Evolutionary conservation across 2,329 filamentous ascomycete genomes (phyloP).

Genomic region (Diaporthe eres): DNA sequence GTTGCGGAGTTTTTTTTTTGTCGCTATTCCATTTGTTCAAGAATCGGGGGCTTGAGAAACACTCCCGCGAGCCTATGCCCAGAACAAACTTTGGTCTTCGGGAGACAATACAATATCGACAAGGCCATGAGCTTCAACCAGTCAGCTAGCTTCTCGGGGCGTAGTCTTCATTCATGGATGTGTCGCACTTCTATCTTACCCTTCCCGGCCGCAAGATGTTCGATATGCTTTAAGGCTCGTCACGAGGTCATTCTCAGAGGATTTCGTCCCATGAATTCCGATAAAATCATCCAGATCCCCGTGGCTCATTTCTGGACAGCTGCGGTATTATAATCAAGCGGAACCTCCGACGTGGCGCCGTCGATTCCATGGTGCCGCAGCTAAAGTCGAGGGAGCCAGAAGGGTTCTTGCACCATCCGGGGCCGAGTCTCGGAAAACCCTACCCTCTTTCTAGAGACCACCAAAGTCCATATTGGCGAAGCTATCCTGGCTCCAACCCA

Average conservation of each 20-base stretch:
- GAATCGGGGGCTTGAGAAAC: not conserved
- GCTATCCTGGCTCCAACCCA: slow-evolving; percentile 56
- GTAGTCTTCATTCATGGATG: not conserved
- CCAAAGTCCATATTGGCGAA: slow-evolving; percentile 16
- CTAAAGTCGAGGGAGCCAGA: too few species aligned
- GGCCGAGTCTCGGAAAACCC: too few species aligned
- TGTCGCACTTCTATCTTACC: not conserved
- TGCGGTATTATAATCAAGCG: too few species aligned
- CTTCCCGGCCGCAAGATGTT: too few species aligned
- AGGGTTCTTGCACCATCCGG: too few species aligned
- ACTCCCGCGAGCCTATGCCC: not conserved
- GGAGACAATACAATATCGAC: not conserved
- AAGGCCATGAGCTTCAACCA: not conserved
- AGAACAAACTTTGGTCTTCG: not conserved
- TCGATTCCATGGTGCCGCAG: too few species aligned
- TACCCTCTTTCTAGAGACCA: not conserved
- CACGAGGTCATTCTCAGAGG: too few species aligned
- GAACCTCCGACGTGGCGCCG: too few species aligned
- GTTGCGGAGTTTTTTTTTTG: not conserved
- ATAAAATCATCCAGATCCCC: too few species aligned
- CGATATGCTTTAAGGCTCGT: too few species aligned
- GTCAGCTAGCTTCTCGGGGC: not conserved
- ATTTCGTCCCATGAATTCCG: too few species aligned
- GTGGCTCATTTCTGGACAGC: too few species aligned
- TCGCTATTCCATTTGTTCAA: not conserved